Evolutionary conservation across 179 eudicot genomes (phyloP).

Genomic region (Beta corolliflora): DNA sequence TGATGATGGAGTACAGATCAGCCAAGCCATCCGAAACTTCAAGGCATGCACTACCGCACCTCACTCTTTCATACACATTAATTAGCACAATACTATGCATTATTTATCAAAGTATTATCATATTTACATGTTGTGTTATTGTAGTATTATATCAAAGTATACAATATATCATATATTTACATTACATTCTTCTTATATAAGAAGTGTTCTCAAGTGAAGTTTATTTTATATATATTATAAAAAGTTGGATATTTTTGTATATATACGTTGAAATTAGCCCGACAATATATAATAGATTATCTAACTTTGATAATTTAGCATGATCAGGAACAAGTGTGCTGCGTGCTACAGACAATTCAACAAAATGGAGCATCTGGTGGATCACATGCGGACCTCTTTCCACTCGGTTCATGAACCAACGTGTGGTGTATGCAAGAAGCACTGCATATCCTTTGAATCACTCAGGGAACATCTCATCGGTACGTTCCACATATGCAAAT

Average conservation of each 20-base stretch:
- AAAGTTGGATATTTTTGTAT: no score
- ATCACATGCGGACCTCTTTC: conserved; percentile 81
- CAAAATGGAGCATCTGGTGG: conserved; percentile 91
- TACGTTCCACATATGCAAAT: conserved; percentile 16
- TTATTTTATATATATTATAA: no score
- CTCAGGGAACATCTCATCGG: conserved; percentile 94
- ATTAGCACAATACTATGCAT: neutral
- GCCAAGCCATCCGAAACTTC: conserved; percentile 44
- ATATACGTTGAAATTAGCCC: no score
- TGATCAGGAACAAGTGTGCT: conserved; percentile 86
- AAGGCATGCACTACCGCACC: conserved; percentile 33
- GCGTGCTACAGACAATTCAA: conserved; percentile 94
- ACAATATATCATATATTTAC: neutral
- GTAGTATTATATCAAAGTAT: neutral
- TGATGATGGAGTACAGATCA: conserved; percentile 32
- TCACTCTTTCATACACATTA: neutral
- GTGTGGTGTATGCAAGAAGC: conserved; percentile 82
- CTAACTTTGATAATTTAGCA: conserved; percentile 11
- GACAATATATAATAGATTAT: neutral
- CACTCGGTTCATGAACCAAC: conserved; percentile 90
- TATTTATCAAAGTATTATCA: neutral
- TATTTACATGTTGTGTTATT: neutral
- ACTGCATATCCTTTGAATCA: conserved; percentile 89
- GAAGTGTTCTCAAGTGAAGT: no score
- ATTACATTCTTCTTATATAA: neutral